These are phyloP conservation scores for Pyricularia pennisetigena DNA, from an alignment of 2,329 filamentous ascomycete genomes.

Conservation along the genomic window DNA sequence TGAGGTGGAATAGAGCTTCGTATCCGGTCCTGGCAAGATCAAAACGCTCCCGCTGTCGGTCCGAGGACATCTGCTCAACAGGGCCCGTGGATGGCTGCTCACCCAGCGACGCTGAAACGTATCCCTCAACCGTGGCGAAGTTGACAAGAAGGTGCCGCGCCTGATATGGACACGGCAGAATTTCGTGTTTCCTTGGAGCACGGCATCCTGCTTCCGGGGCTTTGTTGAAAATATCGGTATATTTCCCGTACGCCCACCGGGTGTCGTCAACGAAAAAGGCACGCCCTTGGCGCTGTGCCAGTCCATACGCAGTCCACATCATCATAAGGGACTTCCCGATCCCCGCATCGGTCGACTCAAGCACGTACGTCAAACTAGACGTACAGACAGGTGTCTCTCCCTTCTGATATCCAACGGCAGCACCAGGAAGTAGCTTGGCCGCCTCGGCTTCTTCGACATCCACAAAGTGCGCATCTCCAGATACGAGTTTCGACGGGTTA, in stretches of 20 bases:
- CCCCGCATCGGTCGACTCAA: slow-evolving; percentile 67
- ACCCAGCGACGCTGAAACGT: slow-evolving; percentile 41
- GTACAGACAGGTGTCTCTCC: slow-evolving; percentile 50
- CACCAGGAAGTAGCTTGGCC: slow-evolving; percentile 47
- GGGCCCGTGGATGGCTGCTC: neutral
- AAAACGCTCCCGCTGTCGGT: slow-evolving; percentile 48
- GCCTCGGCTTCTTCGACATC: slow-evolving; percentile 65
- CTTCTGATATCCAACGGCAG: slow-evolving; percentile 32
- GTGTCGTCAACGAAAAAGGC: slow-evolving; percentile 81
- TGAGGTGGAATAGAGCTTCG: slow-evolving; percentile 63
- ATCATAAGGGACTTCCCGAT: slow-evolving; percentile 68
- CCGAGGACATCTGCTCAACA: slow-evolving; percentile 10
- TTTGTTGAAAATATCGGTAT: slow-evolving; percentile 59
- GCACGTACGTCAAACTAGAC: slow-evolving; percentile 64
- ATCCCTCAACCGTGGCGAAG: slow-evolving; percentile 51
- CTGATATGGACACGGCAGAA: slow-evolving; percentile 69
- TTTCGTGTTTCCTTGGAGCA: slow-evolving; percentile 63
- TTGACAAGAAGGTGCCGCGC: slow-evolving; percentile 69
- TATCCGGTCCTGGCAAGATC: slow-evolving; percentile 60
- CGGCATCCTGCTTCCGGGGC: slow-evolving; percentile 57
- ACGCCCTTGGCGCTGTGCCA: slow-evolving; percentile 64
- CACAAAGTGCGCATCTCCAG: slow-evolving; percentile 56
- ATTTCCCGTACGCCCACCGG: slow-evolving; percentile 73
- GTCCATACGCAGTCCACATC: slow-evolving; percentile 74
- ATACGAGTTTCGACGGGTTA: neutral